These are phyloP conservation scores for Plasmodium sp. DNA, from an alignment of 169 alveolate species.

Conservation along the genomic window DNA sequence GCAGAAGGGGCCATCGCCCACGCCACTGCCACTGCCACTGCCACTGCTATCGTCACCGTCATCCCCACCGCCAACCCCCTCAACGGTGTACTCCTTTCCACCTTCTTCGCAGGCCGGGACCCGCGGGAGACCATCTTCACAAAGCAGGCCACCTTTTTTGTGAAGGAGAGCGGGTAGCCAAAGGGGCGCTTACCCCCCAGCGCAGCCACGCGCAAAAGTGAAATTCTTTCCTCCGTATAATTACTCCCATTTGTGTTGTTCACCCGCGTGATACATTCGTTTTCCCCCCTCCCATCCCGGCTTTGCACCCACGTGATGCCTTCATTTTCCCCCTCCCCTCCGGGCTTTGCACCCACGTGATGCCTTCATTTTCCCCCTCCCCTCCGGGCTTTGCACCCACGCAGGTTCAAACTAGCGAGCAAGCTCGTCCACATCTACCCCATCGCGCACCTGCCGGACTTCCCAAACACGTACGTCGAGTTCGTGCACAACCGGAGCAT, in stretches of 20 bases:
- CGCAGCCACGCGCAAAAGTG: not conserved
- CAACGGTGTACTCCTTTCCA: not conserved
- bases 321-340: not conserved
- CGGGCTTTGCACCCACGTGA: not conserved
- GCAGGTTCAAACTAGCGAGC: slow-evolving; percentile 9
- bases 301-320: not conserved
- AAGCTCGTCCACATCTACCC: slow-evolving; percentile 32
- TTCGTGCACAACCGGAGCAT: slow-evolving; percentile 25
- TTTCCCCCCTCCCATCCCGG: not conserved
- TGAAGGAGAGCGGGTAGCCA: slow-evolving; percentile 62
- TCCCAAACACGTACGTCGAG: slow-evolving; percentile 27
- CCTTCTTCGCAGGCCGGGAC: not conserved
- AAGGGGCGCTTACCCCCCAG: not conserved
- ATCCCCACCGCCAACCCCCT: too few species aligned
- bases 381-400: not conserved
- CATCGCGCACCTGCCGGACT: not conserved
- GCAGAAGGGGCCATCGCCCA: not conserved
- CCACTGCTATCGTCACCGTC: not conserved
- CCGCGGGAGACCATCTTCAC: slow-evolving; percentile 40
- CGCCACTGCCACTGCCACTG: not conserved
- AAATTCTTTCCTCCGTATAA: not conserved
- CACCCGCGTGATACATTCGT: not conserved
- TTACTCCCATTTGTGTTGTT: not conserved
- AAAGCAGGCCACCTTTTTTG: slow-evolving; percentile 40
- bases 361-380: not conserved